A percentile compares a stretch with the other conserved stretches of the same genome.
These are phyloP conservation scores for Syzygium syzygioides DNA, from an alignment of 441 rosid species.

Conservation along the genomic window DNA sequence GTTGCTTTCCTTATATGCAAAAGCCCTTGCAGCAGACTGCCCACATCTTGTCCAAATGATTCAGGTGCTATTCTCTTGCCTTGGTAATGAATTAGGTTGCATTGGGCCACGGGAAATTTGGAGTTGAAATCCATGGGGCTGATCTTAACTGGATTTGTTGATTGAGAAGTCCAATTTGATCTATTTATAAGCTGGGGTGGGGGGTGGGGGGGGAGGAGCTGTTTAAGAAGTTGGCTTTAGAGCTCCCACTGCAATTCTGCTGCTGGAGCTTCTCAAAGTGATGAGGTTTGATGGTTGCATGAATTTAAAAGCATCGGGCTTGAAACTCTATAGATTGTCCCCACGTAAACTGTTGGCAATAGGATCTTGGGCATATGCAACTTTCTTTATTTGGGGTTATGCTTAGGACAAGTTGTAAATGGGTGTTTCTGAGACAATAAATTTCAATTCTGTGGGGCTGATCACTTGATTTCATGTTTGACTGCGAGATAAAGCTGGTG, in stretches of 20 bases:
- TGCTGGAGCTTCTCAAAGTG: neutral
- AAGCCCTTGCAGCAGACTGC: constrained; percentile 74
- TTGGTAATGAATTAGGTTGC: neutral
- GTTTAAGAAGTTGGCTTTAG: neutral
- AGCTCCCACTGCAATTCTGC: neutral
- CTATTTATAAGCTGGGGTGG: neutral
- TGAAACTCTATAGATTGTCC: neutral
- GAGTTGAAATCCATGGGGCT: neutral
- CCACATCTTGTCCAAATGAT: constrained; percentile 59
- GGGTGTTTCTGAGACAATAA: neutral
- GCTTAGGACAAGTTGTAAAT: neutral
- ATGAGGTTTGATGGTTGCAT: neutral
- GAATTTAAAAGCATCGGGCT: neutral
- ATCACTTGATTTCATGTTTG: neutral
- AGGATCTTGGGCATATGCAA: neutral
- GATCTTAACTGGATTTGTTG: neutral
- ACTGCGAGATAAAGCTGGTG: neutral
- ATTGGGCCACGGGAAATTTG: neutral
- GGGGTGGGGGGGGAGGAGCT: neutral
- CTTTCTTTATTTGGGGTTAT: neutral
- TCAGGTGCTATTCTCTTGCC: constrained; percentile 42
- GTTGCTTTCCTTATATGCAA: constrained; percentile 54
- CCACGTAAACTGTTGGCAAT: neutral
- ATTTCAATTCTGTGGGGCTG: neutral
- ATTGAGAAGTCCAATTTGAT: neutral